Conservation (phyloP, 768 basidiomycete genomes). For the Fibroporia radiculosa region DNA sequence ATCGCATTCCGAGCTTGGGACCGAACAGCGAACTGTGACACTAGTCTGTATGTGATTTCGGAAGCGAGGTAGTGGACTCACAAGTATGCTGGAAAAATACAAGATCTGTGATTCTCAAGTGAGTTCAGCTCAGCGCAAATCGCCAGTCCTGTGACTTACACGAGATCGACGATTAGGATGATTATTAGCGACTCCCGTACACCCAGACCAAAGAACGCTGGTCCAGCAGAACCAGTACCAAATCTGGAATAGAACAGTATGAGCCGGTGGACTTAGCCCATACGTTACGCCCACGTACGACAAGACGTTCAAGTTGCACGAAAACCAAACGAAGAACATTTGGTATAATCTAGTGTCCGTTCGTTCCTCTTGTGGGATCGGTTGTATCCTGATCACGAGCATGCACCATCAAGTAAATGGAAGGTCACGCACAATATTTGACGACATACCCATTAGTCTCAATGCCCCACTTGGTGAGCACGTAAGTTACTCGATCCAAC, state of each 20-base stretch:
- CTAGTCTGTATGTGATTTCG: neutral
- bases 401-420: too few species aligned
- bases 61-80: constrained; percentile 13
- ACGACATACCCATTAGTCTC: constrained; percentile 33
- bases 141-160: constrained; percentile 29
- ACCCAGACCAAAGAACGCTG: constrained; percentile 40
- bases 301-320: constrained; percentile 60
- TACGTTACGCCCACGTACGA: constrained; percentile 27
- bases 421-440: neutral
- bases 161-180: constrained; percentile 36
- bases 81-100: constrained; percentile 32
- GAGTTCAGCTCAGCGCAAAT: neutral
- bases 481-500: constrained; percentile 11
- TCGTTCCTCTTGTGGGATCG: constrained; percentile 41
- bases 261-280: too few species aligned
- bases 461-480: constrained; percentile 28
- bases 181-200: constrained; percentile 33
- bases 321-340: constrained; percentile 68
- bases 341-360: constrained; percentile 54
- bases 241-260: constrained; percentile 24
- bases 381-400: constrained; percentile 36
- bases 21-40: constrained; percentile 39
- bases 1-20: constrained; percentile 47
- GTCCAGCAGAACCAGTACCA: constrained; percentile 42
- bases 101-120: constrained; percentile 17